These are phyloP conservation scores for Chondrus crispus DNA, from an alignment of 23 red algal species.

Conservation along the genomic window DNA sequence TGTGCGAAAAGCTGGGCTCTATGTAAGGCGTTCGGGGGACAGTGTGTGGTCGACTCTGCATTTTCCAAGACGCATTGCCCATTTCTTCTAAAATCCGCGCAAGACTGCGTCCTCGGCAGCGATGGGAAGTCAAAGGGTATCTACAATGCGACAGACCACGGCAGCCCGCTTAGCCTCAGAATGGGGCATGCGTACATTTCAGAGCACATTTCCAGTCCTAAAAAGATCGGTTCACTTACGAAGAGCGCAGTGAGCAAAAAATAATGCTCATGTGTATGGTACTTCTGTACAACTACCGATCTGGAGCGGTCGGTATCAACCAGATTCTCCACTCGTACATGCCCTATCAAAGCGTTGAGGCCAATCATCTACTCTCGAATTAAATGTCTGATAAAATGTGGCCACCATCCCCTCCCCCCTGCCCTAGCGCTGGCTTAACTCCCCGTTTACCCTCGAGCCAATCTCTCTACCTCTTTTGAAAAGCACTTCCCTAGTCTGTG, in stretches of 20 bases:
- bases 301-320: background rate
- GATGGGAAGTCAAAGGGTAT: background rate
- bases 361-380: background rate
- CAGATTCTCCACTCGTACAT: background rate
- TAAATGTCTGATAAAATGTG: too few relatives aligned
- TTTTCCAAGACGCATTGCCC: background rate
- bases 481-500: background rate
- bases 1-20: background rate
- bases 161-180: background rate
- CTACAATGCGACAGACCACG: background rate
- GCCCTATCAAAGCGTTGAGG: background rate
- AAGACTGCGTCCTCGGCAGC: background rate
- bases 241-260: background rate
- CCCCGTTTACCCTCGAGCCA: too few relatives aligned
- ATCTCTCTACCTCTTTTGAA: background rate
- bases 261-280: background rate
- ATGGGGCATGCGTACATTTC: constrained; percentile 5
- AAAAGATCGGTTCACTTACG: background rate
- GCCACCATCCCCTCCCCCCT: too few relatives aligned
- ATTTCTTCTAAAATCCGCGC: background rate
- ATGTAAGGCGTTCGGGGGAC: background rate
- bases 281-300: background rate
- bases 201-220: background rate
- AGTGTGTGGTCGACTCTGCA: background rate
- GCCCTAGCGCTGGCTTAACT: too few relatives aligned